Base-by-base conservation (phyloP, 1,139 yeast species). In the Casaregolazyma suthepensis region DNA sequence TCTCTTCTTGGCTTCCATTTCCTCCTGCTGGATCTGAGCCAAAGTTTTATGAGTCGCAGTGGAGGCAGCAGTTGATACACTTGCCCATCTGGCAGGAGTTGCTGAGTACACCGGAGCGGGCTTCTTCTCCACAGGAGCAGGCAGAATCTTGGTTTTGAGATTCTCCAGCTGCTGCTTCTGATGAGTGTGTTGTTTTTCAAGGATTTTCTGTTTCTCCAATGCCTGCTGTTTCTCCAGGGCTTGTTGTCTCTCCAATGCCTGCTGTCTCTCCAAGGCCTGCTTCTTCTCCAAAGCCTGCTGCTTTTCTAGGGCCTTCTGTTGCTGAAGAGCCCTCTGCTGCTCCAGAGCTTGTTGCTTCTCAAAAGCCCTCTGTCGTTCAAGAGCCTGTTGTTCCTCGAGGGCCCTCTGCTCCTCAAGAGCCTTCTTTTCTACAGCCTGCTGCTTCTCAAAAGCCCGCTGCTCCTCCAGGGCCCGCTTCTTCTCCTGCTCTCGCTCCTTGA, bases 61-160 rank as follows among this genome's bases (percentile, higher is more conserved):
- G 7, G 59, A 15, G 22, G 57, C 26, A 2, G 53, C 45, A 29
- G 54, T 48, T n/a, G 58, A 57, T 31, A 67, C 63, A 38, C 69
- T 63, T n/a, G 78, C 87, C 88, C 88, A 83, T 45, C 79, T 74
- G 3, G 83, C 74, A 45, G 48, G 54, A 31, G 18, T 40, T 13
- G 40, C 46, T 13, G 35, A 19, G 19, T 15, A 13, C 4, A 15
- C 18, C 18, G 46, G 7, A 10, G 46, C 37, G 13, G 40, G 40
- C 40, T 35, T 15, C 15, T 35, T 35, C 17, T 13, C 15, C 9
- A 15, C 40, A 35, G 40, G 10, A 26, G 31, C 10, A 26, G 31
- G 31, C 31, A 26, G 12, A 7, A 26, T 26, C 31, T 26, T 26
- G 10, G 6, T 7, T 9, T 26, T 26, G 12, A 26, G 31, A 26